Evolutionary conservation across 2,329 filamentous ascomycete species (phyloP), one percentile per base, ranked within the genome.

Genomic region (Bipolaris oryzae): DNA sequence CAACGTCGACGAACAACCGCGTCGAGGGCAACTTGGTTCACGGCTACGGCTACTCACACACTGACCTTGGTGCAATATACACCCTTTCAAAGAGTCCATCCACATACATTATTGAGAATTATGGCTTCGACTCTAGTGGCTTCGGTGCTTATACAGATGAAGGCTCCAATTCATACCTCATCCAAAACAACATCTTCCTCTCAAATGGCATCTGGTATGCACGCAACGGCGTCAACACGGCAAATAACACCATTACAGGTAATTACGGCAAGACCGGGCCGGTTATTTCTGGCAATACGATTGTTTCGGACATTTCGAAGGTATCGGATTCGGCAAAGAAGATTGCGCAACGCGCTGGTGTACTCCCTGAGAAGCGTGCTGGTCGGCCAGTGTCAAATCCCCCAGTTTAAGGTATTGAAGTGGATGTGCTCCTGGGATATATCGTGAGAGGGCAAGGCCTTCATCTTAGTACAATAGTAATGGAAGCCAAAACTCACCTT

Each of bases 81-180:
- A 62, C 59, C 5, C 56, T 62, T 28, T 59, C 56, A 47, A 62
- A 62, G 43, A 55, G 46, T 47, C 59, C 59, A 4, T 53, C 50
- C 2, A 55, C 56, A 18, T 49, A 56, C n/a, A 57, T 62, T 28
- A 46, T 33, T 1, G 37, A 58, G 33, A 62, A 62, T 34, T 62
- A 62, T 44, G 56, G 53, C 11, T 55, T 47, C 38, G 56, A 62
- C 42, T 62, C 59, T n/a, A 45, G 25, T 18, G 56, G 59, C 21
- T 62, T 55, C 11, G 59, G 59, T 25, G 48, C 51, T 41, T 62
- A 62, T 43, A 62, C 59, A 1, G 59, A 62, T 43, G 56, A 62
- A 46, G 56, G 59, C 42, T 59, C 52, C 2, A 62, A 62, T 31
- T 62, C 56, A 5, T 62, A 47, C 33, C 33, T 47, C 20, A 47